Conservation (phyloP, 805 yeast species). For the Yamadazyma sp. region DNA sequence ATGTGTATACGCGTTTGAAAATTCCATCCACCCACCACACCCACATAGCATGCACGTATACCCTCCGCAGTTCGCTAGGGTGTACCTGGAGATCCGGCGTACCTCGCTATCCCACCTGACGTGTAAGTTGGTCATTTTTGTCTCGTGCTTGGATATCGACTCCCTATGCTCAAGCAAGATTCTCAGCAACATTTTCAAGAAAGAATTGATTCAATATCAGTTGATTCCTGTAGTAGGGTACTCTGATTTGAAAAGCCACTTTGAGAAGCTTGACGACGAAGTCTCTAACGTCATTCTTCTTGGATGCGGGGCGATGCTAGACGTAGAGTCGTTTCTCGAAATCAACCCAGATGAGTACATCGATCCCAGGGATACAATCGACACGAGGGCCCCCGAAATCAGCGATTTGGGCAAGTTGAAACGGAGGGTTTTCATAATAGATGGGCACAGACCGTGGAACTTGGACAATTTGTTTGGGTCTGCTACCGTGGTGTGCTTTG, state of each 20-base stretch:
- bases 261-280: conserved; percentile 63
- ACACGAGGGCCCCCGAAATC: conserved; percentile 13
- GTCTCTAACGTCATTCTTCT: conserved; percentile 73
- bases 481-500: conserved; percentile 73
- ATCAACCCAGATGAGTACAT: conserved; percentile 56
- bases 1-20: conserved; percentile 8
- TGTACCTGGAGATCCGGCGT: conserved; percentile 65
- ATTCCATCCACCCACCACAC: neutral
- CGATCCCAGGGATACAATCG: conserved; percentile 21
- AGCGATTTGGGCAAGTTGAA: conserved; percentile 25
- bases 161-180: conserved; percentile 87
- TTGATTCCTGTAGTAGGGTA: conserved; percentile 93
- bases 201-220: conserved; percentile 83
- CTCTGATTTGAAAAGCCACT: conserved; percentile 68
- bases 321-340: conserved; percentile 71
- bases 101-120: conserved; percentile 90
- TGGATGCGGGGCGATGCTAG: conserved; percentile 94
- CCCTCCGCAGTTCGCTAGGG: conserved; percentile 64
- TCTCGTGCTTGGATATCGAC: conserved; percentile 87
- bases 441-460: conserved; percentile 96
- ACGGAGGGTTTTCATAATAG: conserved; percentile 76
- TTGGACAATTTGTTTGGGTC: conserved; percentile 89
- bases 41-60: conserved; percentile 63
- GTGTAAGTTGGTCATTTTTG: conserved; percentile 83
- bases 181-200: conserved; percentile 66